These are phyloP conservation scores for Mycena polygramma DNA, from an alignment of 768 basidiomycete species.

Conservation along the genomic window DNA sequence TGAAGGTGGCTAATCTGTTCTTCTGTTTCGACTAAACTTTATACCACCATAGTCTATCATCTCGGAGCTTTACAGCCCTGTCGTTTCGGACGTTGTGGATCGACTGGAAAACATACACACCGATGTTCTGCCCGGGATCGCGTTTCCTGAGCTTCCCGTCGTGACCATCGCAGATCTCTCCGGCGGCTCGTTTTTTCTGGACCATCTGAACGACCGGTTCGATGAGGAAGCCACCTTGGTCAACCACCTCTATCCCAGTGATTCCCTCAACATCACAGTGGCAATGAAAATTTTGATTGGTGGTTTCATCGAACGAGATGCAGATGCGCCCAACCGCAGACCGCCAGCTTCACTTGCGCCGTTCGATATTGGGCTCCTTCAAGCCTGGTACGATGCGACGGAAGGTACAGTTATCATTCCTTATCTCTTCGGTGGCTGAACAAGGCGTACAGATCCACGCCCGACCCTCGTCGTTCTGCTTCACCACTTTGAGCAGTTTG, in stretches of 20 bases:
- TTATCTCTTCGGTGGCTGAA: background rate
- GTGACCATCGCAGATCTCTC: slow-evolving; percentile 65
- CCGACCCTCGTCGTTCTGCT: slow-evolving; percentile 69
- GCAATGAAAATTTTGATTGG: slow-evolving; percentile 69
- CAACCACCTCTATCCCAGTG: slow-evolving; percentile 68
- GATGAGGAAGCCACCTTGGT: slow-evolving; percentile 40
- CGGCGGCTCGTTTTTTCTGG: slow-evolving; percentile 60
- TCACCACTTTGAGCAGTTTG: slow-evolving; percentile 84
- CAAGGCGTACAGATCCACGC: slow-evolving; percentile 14
- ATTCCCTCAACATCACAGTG: slow-evolving; percentile 64
- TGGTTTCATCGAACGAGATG: slow-evolving; percentile 60
- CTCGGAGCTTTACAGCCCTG: slow-evolving; percentile 60
- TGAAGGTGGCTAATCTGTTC: slow-evolving; percentile 59
- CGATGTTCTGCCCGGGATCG: slow-evolving; percentile 65
- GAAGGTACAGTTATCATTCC: slow-evolving; percentile 8
- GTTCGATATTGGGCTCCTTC: slow-evolving; percentile 72
- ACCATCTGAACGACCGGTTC: slow-evolving; percentile 53
- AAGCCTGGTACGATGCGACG: slow-evolving; percentile 69
- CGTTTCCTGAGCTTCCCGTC: slow-evolving; percentile 71
- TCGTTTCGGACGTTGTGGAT: slow-evolving; percentile 59
- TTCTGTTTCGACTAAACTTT: background rate
- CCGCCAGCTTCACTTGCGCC: slow-evolving; percentile 65
- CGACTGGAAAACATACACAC: slow-evolving; percentile 60
- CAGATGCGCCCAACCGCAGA: slow-evolving; percentile 59
- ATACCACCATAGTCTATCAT: slow-evolving; percentile 56